phyloP scores from a whole-genome alignment of 1,284 basidiomycete genomes.

The Heterobasidion irregulare region DNA sequence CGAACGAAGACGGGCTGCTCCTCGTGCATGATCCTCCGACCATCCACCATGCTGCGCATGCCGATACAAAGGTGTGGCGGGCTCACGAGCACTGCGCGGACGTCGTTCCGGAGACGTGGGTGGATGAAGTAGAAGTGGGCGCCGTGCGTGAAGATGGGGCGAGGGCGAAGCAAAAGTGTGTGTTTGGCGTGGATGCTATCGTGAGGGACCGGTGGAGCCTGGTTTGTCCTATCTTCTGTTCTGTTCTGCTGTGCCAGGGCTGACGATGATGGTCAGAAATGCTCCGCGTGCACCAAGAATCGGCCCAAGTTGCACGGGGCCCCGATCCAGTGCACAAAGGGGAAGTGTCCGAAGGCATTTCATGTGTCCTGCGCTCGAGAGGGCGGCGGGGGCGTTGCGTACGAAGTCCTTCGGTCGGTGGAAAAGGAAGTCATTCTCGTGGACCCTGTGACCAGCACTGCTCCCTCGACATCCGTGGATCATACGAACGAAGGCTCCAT shows the following conservation, averaged over 20 bases:
- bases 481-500: conserved; percentile 10
- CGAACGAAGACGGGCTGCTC: conserved; percentile 46
- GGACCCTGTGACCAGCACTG: conserved; percentile 18
- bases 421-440: conserved; percentile 70
- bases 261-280: conserved; percentile 55
- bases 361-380: conserved; percentile 86
- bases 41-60: conserved; percentile 21
- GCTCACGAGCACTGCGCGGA: conserved; percentile 75
- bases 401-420: conserved; percentile 54
- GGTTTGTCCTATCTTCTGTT: conserved; percentile 38
- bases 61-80: conserved; percentile 44
- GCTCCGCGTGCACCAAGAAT: conserved; percentile 69
- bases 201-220: conserved; percentile 87
- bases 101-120: conserved; percentile 81
- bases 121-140: conserved; percentile 53
- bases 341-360: conserved; percentile 88
- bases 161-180: conserved; percentile 40
- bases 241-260: background rate
- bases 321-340: conserved; percentile 90
- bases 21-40: conserved; percentile 63
- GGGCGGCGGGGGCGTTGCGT: conserved; percentile 47
- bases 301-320: conserved; percentile 73
- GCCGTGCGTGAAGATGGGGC: conserved; percentile 20
- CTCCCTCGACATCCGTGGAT: background rate
- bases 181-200: conserved; percentile 79